These are phyloP conservation scores for Beauveria pseudobassiana DNA, from an alignment of 2,329 filamentous ascomycete genomes.

Conservation along the genomic window DNA sequence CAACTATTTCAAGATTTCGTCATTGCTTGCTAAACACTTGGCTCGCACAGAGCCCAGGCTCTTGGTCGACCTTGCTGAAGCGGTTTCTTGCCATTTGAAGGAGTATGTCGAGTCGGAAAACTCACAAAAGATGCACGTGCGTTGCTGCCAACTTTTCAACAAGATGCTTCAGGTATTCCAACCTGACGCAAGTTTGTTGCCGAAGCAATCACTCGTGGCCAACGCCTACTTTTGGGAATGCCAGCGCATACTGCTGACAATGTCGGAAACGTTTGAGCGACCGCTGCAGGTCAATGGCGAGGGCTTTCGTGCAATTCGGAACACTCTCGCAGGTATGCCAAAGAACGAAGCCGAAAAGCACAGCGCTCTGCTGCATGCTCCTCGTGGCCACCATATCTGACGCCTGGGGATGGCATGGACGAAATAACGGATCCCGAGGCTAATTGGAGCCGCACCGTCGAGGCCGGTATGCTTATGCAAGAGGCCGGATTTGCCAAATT, in stretches of 20 bases:
- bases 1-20: constrained; percentile 20
- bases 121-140: constrained; percentile 18
- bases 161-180: constrained; percentile 20
- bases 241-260: constrained; percentile 44
- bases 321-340: constrained; percentile 44
- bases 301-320: constrained; percentile 48
- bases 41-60: constrained; percentile 26
- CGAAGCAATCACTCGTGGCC: constrained; percentile 19
- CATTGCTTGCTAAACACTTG: constrained; percentile 23
- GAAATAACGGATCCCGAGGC: constrained; percentile 44
- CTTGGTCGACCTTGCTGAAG: constrained; percentile 23
- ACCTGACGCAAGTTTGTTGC: constrained; percentile 18
- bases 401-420: constrained; percentile 51
- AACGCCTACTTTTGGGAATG: constrained; percentile 44
- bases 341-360: constrained; percentile 45
- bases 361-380: constrained; percentile 39
- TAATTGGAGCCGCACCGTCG: constrained; percentile 45
- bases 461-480: constrained; percentile 45
- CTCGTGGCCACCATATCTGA: constrained; percentile 55
- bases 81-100: constrained; percentile 21
- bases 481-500: constrained; percentile 47
- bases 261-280: constrained; percentile 40
- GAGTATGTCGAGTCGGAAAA: constrained; percentile 13
- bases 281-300: constrained; percentile 42
- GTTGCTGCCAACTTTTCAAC: constrained; percentile 27